A percentile compares a stretch with the other conserved stretches of the same genome.
Conservation (phyloP, 768 basidiomycete species). For the Astraeus odoratus region DNA sequence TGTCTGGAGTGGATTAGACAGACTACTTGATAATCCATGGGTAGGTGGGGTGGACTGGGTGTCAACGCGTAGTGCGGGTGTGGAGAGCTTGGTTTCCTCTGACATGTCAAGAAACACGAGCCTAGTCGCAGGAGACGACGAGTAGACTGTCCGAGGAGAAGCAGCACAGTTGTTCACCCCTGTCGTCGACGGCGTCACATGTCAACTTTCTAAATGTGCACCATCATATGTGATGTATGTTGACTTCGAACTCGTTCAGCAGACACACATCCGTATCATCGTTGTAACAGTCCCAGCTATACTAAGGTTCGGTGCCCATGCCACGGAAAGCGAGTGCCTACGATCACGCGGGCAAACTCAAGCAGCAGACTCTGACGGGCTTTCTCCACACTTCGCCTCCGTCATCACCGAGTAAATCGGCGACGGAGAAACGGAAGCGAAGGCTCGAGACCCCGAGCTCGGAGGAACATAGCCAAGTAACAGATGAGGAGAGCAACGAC, state of each 20-base stretch:
- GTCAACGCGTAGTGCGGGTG: constrained; percentile 8
- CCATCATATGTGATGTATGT: too few relatives aligned
- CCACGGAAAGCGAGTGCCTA: constrained; percentile 12
- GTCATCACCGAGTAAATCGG: constrained; percentile 10
- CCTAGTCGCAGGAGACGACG: too few relatives aligned
- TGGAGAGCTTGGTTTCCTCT: not conserved
- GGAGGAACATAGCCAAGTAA: constrained; percentile 7
- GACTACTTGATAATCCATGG: not conserved
- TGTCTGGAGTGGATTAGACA: constrained; percentile 1
- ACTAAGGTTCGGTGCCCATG: constrained; percentile 6
- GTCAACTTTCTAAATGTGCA: too few relatives aligned
- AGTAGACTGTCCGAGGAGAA: too few relatives aligned
- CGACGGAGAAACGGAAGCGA: constrained; percentile 13
- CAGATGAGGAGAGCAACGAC: constrained; percentile 25
- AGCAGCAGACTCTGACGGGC: constrained; percentile 39
- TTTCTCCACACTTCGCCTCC: constrained; percentile 27
- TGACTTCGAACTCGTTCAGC: too few relatives aligned
- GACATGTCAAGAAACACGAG: not conserved
- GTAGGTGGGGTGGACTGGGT: constrained; percentile 2
- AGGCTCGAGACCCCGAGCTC: constrained; percentile 8
- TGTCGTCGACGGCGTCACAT: too few relatives aligned
- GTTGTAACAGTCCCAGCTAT: not conserved
- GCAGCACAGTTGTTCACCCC: too few relatives aligned
- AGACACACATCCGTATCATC: too few relatives aligned
- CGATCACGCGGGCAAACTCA: constrained; percentile 23